A percentile compares a stretch with the other conserved stretches of the same genome.
Conservation (phyloP, 768 basidiomycete species). For the Tylopilus subfusipes region DNA sequence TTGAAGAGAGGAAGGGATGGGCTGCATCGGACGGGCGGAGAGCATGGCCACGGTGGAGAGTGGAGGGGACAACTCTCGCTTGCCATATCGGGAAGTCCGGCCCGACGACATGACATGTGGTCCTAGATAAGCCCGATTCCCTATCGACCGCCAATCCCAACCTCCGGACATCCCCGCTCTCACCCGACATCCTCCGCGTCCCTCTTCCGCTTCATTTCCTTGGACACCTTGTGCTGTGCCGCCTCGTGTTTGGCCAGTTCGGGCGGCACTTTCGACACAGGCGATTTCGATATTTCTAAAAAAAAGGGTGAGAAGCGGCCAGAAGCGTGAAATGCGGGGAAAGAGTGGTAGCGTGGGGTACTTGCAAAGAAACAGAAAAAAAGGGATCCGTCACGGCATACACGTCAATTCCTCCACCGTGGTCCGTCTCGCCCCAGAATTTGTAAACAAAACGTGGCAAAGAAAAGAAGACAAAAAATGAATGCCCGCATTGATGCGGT, state of each 20-base stretch:
- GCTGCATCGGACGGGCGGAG: constrained; percentile 37
- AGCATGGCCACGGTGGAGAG: constrained; percentile 28
- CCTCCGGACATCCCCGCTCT: background rate
- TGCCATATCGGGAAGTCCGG: constrained; percentile 20
- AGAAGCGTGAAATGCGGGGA: constrained; percentile 6
- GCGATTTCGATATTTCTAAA: constrained; percentile 89
- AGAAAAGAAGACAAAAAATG: no score
- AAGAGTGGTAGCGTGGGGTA: constrained; percentile 4
- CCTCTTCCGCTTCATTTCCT: constrained; percentile 93
- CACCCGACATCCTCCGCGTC: constrained; percentile 74
- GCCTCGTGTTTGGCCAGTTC: constrained; percentile 91
- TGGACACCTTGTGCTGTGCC: constrained; percentile 85
- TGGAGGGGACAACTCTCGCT: background rate
- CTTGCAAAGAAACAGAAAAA: background rate
- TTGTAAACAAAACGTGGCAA: background rate
- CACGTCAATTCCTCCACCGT: background rate
- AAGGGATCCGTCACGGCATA: background rate
- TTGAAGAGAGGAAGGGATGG: constrained; percentile 7
- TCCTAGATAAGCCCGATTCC: no score
- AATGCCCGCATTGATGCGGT: background rate
- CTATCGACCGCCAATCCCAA: no score
- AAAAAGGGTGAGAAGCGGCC: constrained; percentile 14
- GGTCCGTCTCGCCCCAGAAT: no score
- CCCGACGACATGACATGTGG: no score
- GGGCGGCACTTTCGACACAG: constrained; percentile 81